phyloP scores from a whole-genome alignment of 495 filamentous ascomycete genomes.

The Penicillium angulare region DNA sequence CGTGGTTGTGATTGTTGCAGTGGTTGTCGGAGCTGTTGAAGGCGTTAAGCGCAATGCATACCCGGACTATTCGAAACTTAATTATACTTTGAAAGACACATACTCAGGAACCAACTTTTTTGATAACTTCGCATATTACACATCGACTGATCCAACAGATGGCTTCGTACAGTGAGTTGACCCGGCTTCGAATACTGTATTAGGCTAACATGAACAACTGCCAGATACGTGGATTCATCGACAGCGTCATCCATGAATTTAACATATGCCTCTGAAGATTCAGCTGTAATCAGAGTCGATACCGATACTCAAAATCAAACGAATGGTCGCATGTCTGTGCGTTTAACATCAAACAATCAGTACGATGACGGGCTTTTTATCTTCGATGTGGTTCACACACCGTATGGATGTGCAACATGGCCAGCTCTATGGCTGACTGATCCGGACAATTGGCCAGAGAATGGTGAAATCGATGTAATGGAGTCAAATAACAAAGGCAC shows the following conservation, averaged over 20 bases:
- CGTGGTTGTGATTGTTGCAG: conserved; percentile 41
- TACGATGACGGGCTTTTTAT: conserved; percentile 48
- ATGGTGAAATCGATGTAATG: conserved; percentile 43
- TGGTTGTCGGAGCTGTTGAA: conserved; percentile 47
- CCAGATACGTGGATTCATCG: conserved; percentile 16
- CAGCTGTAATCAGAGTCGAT: conserved; percentile 51
- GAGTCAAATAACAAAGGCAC: conserved; percentile 35
- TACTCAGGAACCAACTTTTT: conserved; percentile 44
- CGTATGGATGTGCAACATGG: conserved; percentile 47
- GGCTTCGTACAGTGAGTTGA: conserved; percentile 37
- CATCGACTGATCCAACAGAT: conserved; percentile 38
- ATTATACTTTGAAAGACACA: conserved; percentile 42
- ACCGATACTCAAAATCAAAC: conserved; percentile 28
- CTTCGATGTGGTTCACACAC: conserved; percentile 41
- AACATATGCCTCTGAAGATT: conserved; percentile 38
- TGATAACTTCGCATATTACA: conserved; percentile 48
- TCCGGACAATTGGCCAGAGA: conserved; percentile 49
- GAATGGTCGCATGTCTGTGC: conserved; percentile 43
- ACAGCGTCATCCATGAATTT: conserved; percentile 36
- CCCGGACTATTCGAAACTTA: conserved; percentile 44
- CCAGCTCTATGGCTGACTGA: conserved; percentile 57
- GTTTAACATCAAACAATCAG: conserved; percentile 42
- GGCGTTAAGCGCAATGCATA: conserved; percentile 39
- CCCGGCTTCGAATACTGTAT: conserved; percentile 1
- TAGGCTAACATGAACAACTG: neutral